Evolutionary conservation across 2,329 filamentous ascomycete genomes (phyloP).

Genomic region (Proliferodiscus dingleyae): DNA sequence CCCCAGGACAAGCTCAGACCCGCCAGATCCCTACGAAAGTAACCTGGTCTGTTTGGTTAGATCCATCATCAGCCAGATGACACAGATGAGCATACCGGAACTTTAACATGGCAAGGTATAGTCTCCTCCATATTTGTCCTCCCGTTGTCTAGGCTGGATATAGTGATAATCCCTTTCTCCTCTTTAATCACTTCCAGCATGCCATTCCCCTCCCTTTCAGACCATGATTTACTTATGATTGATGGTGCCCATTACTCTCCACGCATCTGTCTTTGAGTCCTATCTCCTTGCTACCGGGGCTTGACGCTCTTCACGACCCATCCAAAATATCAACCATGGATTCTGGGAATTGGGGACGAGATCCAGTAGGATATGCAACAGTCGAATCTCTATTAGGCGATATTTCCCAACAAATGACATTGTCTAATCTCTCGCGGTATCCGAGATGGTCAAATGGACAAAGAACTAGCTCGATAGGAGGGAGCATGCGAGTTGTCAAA

Average conservation of each 20-base stretch:
- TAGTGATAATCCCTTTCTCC: conserved; percentile 25
- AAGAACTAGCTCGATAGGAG: conserved; percentile 35
- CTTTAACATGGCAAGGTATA: conserved; percentile 27
- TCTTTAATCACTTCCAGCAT: conserved; percentile 18
- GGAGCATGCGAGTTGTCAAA: conserved; percentile 57
- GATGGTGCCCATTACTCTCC: conserved; percentile 12
- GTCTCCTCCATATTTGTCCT: conserved; percentile 26
- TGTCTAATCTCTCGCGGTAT: conserved; percentile 42
- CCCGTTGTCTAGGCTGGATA: conserved; percentile 29
- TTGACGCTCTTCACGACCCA: background rate
- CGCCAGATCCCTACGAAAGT: conserved; percentile 19
- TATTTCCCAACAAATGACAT: conserved; percentile 46
- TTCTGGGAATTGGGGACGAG: conserved; percentile 19
- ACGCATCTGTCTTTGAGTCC: conserved; percentile 6
- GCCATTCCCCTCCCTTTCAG: conserved; percentile 14
- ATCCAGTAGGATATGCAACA: conserved; percentile 31
- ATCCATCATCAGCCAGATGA: conserved; percentile 30
- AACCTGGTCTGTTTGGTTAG: conserved; percentile 24
- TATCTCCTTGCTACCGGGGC: background rate
- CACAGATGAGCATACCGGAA: conserved; percentile 32
- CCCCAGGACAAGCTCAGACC: conserved; percentile 32
- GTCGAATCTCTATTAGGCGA: conserved; percentile 46
- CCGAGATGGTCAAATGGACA: conserved; percentile 48
- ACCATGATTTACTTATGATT: conserved; percentile 18
- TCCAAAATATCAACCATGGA: conserved; percentile 21